phyloP scores from a whole-genome alignment of 2,329 filamentous ascomycete species.

The Venturia carpophila region DNA sequence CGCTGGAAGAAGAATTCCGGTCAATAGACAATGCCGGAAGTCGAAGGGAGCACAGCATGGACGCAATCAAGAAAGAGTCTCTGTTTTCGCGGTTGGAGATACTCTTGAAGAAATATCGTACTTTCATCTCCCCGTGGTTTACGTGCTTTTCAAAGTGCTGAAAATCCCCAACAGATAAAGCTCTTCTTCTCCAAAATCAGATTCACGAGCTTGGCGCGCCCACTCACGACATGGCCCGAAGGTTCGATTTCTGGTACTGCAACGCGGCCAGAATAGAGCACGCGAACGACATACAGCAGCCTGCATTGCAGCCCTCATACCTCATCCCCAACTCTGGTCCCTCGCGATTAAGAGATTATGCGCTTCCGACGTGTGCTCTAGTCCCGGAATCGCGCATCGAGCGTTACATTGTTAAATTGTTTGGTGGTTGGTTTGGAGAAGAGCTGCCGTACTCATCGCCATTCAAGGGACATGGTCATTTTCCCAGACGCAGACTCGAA shows the following conservation, averaged over 20 bases:
- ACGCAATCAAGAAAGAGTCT: conserved; percentile 3
- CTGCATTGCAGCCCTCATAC: neutral
- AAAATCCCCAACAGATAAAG: neutral
- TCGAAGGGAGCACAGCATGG: neutral
- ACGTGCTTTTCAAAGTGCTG: neutral
- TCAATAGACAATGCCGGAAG: neutral
- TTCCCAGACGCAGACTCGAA: neutral
- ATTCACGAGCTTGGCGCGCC: conserved; percentile 10
- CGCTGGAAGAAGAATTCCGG: conserved; percentile 6
- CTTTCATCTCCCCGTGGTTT: no score
- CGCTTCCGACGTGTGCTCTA: neutral
- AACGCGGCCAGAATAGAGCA: neutral
- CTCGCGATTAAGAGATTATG: conserved; percentile 7
- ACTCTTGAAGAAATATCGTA: conserved; percentile 8
- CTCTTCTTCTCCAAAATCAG: conserved; percentile 3
- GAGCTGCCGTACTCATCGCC: neutral
- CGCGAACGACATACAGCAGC: neutral
- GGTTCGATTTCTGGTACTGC: neutral
- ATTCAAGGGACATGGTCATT: neutral
- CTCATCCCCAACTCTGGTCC: neutral
- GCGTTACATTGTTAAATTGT: neutral
- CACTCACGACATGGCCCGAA: neutral
- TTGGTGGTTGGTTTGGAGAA: conserved; percentile 2
- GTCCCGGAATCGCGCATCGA: neutral
- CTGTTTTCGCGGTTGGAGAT: conserved; percentile 6